Conservation (phyloP, 2,329 filamentous ascomycete species). For the Canariomyces notabilis region DNA sequence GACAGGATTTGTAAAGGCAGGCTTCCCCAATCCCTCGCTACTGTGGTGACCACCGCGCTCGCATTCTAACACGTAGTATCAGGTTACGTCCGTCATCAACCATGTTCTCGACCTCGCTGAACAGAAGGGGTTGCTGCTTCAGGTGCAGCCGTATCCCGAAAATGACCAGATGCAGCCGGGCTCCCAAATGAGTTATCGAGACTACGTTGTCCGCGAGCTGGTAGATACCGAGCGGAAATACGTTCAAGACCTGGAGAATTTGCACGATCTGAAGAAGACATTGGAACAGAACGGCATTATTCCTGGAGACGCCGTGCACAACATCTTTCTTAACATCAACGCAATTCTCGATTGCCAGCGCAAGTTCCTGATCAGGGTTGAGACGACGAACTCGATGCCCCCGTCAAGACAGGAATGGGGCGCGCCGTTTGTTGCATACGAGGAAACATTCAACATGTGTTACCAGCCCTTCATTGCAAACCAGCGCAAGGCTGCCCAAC, state of each 20-base stretch:
- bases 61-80: constrained; percentile 1
- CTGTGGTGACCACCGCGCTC: constrained; percentile 1
- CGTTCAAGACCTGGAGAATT: constrained; percentile 90
- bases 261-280: constrained; percentile 86
- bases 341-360: constrained; percentile 92
- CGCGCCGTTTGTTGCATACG: constrained; percentile 78
- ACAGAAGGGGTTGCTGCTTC: constrained; percentile 65
- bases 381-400: constrained; percentile 85
- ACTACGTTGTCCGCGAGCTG: constrained; percentile 86
- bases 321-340: constrained; percentile 96
- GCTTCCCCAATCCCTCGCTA: constrained; percentile 20
- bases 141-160: constrained; percentile 54
- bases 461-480: constrained; percentile 98
- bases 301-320: constrained; percentile 83
- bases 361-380: constrained; percentile 88
- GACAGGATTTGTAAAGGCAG: constrained; percentile 90
- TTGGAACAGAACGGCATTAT: constrained; percentile 84
- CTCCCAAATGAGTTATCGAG: constrained; percentile 66
- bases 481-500: constrained; percentile 80
- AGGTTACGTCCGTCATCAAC: constrained; percentile 89
- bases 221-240: constrained; percentile 97
- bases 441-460: constrained; percentile 74
- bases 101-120: constrained; percentile 83
- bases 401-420: constrained; percentile 83
- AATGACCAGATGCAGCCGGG: constrained; percentile 52